Percentiles rank a stretch among this genome's conserved stretches.
Evolutionary conservation across 2,329 filamentous ascomycete genomes (phyloP).

Genomic region (Colletotrichum paranaense): DNA sequence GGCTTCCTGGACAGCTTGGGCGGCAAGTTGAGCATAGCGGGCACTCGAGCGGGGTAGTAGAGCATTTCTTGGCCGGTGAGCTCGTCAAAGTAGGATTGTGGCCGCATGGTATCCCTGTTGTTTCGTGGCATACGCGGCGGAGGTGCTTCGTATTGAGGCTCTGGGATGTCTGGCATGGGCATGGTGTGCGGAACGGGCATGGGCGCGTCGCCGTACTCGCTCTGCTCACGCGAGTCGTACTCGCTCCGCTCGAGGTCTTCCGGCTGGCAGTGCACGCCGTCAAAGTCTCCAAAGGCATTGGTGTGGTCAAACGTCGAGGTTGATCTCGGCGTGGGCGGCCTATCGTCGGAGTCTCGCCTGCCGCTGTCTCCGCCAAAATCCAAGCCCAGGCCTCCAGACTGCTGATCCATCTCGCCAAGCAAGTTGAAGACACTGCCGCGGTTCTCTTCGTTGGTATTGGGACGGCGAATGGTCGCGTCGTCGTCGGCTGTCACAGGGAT

Average conservation of each 20-base stretch:
- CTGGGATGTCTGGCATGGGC: slow-evolving; percentile 36
- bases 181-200: slow-evolving; percentile 33
- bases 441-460: slow-evolving; percentile 37
- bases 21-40: slow-evolving; percentile 91
- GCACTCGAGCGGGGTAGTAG: slow-evolving; percentile 95
- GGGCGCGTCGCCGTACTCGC: slow-evolving; percentile 3
- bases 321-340: slow-evolving; percentile 41
- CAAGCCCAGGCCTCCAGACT: slow-evolving; percentile 15
- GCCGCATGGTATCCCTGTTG: slow-evolving; percentile 47
- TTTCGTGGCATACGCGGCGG: slow-evolving; percentile 39
- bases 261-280: slow-evolving; percentile 80
- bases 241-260: slow-evolving; percentile 48
- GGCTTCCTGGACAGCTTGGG: slow-evolving; percentile 84
- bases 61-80: slow-evolving; percentile 84
- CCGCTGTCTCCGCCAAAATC: slow-evolving; percentile 27
- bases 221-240: slow-evolving; percentile 36
- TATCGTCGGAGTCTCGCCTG: slow-evolving; percentile 30
- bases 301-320: slow-evolving; percentile 60
- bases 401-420: slow-evolving; percentile 46
- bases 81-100: slow-evolving; percentile 71
- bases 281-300: slow-evolving; percentile 82
- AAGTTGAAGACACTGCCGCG: slow-evolving; percentile 41
- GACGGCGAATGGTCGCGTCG: slow-evolving; percentile 48
- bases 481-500: slow-evolving; percentile 46
- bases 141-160: slow-evolving; percentile 36